Conservation (phyloP, 108 stramenopile species). For the Licmophora abbreviata region DNA sequence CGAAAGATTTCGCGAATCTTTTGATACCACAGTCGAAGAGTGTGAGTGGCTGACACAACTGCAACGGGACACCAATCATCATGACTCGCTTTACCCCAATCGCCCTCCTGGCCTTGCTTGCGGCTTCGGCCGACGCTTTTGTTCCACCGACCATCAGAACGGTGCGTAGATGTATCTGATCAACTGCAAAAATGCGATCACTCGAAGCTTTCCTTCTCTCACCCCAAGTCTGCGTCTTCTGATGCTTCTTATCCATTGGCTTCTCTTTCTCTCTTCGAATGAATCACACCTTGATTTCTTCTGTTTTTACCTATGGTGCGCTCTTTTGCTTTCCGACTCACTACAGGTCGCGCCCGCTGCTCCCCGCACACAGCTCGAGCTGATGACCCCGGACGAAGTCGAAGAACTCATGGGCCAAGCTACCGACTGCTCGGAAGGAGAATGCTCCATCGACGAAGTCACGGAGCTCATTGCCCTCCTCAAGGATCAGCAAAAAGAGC, state of each 20-base stretch:
- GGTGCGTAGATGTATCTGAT: background rate
- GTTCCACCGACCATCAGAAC: background rate
- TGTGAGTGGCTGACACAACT: too few relatives aligned
- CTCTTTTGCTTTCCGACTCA: background rate
- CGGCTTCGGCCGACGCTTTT: background rate
- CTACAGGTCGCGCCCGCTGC: background rate
- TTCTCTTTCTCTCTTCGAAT: too few relatives aligned
- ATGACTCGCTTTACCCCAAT: background rate
- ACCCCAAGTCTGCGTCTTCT: too few relatives aligned
- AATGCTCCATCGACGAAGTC: slow-evolving; percentile 64
- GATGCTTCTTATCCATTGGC: too few relatives aligned
- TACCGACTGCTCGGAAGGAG: slow-evolving; percentile 50
- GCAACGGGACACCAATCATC: background rate
- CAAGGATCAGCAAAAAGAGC: slow-evolving; percentile 61
- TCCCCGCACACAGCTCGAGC: background rate
- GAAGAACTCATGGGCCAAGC: slow-evolving; percentile 43
- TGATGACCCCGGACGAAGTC: slow-evolving; percentile 58
- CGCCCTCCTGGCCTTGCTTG: background rate
- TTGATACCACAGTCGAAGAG: too few relatives aligned
- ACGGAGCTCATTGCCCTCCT: slow-evolving; percentile 47
- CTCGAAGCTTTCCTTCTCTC: background rate
- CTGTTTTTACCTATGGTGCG: background rate
- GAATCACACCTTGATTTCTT: too few relatives aligned
- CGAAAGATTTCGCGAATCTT: too few relatives aligned
- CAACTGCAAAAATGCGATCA: background rate